A percentile compares a stretch with the other conserved stretches of the same genome.
Conservation (phyloP, 495 filamentous ascomycete species). For the Neurospora intermedia region DNA sequence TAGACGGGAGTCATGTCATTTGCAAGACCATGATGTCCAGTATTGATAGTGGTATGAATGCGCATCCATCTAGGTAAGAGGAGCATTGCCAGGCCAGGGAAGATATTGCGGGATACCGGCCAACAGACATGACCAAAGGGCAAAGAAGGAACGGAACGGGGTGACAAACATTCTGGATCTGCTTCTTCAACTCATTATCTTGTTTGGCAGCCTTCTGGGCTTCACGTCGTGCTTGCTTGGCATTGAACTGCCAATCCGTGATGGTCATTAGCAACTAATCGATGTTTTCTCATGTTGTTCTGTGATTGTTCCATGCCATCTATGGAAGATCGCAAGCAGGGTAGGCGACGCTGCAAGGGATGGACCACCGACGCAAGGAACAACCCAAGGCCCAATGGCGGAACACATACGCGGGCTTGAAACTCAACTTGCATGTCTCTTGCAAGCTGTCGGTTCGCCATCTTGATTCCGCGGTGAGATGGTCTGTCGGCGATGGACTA, state of each 20-base stretch:
- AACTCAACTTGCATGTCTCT: conserved; percentile 43
- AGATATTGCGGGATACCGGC: background rate
- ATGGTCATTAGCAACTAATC: background rate
- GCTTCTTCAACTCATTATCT: conserved; percentile 68
- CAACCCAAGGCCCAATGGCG: background rate
- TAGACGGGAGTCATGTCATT: background rate
- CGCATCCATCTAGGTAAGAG: background rate
- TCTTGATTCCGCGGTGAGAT: conserved; percentile 14
- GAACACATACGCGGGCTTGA: conserved; percentile 33
- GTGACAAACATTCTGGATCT: conserved; percentile 59
- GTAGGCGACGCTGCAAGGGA: background rate
- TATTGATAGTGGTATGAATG: background rate
- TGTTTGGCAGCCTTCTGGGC: conserved; percentile 73
- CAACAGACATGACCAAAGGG: background rate
- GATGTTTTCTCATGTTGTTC: background rate
- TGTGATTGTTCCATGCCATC: background rate
- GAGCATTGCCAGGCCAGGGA: background rate
- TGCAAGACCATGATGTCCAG: conserved; percentile 1
- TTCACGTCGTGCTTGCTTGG: conserved; percentile 73
- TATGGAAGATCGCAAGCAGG: background rate
- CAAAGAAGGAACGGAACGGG: background rate
- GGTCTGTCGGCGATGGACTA: background rate
- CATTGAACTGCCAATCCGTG: conserved; percentile 52
- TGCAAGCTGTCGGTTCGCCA: conserved; percentile 41
- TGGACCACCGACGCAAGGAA: background rate